Evolutionary conservation across 495 filamentous ascomycete genomes (phyloP).

Genomic region (Penicillium roqueforti): DNA sequence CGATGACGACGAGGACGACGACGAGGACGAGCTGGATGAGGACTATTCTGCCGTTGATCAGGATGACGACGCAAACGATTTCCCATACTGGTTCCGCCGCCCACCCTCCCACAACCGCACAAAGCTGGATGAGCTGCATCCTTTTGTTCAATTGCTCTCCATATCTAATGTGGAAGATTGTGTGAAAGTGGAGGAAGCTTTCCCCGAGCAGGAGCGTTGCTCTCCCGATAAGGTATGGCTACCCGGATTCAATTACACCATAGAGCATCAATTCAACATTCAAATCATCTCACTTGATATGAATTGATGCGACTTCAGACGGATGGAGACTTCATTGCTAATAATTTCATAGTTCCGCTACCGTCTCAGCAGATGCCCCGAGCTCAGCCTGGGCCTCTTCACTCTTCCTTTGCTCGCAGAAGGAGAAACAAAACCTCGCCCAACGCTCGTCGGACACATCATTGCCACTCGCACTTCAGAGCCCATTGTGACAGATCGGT

Average conservation of each 20-base stretch:
- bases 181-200: slow-evolving; percentile 70
- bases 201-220: slow-evolving; percentile 67
- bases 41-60: slow-evolving; percentile 44
- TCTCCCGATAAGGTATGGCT: slow-evolving; percentile 71
- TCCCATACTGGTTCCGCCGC: slow-evolving; percentile 44
- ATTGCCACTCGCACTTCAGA: slow-evolving; percentile 65
- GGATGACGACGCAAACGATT: slow-evolving; percentile 42
- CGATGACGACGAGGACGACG: slow-evolving; percentile 40
- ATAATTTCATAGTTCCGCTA: slow-evolving; percentile 63
- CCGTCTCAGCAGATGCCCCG: slow-evolving; percentile 71
- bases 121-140: slow-evolving; percentile 53
- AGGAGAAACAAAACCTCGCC: slow-evolving; percentile 41
- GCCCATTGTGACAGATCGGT: slow-evolving; percentile 62
- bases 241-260: background rate
- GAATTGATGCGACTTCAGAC: background rate
- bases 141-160: slow-evolving; percentile 68
- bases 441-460: slow-evolving; percentile 73
- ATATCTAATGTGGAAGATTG: slow-evolving; percentile 73
- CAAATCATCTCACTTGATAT: no score
- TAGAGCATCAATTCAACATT: background rate
- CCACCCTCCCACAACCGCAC: slow-evolving; percentile 39
- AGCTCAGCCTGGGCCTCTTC: slow-evolving; percentile 79
- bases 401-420: slow-evolving; percentile 48
- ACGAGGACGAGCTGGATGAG: slow-evolving; percentile 41
- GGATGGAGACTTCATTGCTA: slow-evolving; percentile 1